phyloP scores from a whole-genome alignment of 2,329 filamentous ascomycete genomes.

The Scedosporium dehoogii region DNA sequence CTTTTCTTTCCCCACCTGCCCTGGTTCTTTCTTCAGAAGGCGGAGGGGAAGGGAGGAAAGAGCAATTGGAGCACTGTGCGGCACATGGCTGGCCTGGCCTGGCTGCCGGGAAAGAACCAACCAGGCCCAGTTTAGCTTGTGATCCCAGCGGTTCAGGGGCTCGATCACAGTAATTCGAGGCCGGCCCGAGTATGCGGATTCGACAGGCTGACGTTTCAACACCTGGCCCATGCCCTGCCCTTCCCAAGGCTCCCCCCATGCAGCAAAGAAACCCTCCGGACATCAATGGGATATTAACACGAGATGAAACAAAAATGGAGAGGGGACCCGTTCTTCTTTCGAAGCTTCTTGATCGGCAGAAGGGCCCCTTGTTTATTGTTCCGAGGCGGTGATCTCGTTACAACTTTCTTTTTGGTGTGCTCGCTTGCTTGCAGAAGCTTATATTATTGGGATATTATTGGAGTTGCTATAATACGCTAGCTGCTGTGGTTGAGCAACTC shows the following conservation, averaged over 20 bases:
- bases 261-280: not conserved
- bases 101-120: not conserved
- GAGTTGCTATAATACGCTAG: not conserved
- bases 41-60: not conserved
- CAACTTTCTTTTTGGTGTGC: not conserved
- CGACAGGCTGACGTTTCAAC: constrained; percentile 3
- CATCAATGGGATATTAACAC: not conserved
- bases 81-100: not conserved
- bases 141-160: constrained; percentile 2
- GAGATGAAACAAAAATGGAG: not conserved
- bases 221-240: not conserved
- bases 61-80: not conserved
- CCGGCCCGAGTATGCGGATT: constrained; percentile 6
- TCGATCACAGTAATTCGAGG: constrained; percentile 3
- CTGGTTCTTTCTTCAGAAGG: not conserved
- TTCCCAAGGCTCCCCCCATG: not conserved
- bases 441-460: not conserved
- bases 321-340: not conserved
- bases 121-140: not conserved
- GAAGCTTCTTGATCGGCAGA: not conserved
- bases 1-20: not conserved
- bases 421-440: not conserved
- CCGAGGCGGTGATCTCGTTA: not conserved
- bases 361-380: not conserved
- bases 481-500: not conserved